Percentiles rank a stretch among this genome's conserved stretches.
These are phyloP conservation scores for Penicillium maclennaniae DNA, from an alignment of 495 filamentous ascomycete genomes.

Conservation along the genomic window DNA sequence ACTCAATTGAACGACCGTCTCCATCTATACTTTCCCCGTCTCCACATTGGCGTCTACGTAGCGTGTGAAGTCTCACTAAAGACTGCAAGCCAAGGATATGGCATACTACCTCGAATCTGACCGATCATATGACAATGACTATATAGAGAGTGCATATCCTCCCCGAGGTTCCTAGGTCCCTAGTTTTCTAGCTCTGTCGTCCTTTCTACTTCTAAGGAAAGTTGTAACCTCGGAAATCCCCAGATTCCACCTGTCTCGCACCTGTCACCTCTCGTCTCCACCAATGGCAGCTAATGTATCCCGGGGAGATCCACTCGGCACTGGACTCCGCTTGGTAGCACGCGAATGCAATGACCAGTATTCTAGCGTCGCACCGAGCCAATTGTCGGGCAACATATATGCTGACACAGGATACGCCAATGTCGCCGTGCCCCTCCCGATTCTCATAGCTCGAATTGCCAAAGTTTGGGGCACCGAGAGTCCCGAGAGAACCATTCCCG, in stretches of 20 bases:
- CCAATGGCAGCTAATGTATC: conserved; percentile 14
- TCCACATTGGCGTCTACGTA: neutral
- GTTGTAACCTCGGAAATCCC: neutral
- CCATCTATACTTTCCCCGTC: neutral
- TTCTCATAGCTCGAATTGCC: neutral
- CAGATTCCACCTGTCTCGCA: neutral
- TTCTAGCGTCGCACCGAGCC: conserved; percentile 1
- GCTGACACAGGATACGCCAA: neutral
- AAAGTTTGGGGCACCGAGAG: conserved; percentile 21
- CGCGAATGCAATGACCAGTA: neutral
- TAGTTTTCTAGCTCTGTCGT: neutral
- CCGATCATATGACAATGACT: conserved; percentile 7
- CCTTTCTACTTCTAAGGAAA: neutral
- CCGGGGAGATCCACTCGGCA: conserved; percentile 20
- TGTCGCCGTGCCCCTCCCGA: conserved; percentile 15
- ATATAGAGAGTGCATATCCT: neutral
- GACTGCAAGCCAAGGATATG: conserved; percentile 16
- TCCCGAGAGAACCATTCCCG: conserved; percentile 21
- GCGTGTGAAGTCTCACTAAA: neutral
- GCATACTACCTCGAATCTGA: neutral
- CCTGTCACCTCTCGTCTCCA: conserved; percentile 15
- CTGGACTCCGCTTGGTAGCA: neutral
- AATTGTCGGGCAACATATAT: conserved; percentile 4
- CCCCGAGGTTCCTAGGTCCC: neutral
- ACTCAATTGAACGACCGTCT: conserved; percentile 18